Base-by-base conservation (phyloP, 139 green algal genomes). In the Picochlorum sp. region DNA sequence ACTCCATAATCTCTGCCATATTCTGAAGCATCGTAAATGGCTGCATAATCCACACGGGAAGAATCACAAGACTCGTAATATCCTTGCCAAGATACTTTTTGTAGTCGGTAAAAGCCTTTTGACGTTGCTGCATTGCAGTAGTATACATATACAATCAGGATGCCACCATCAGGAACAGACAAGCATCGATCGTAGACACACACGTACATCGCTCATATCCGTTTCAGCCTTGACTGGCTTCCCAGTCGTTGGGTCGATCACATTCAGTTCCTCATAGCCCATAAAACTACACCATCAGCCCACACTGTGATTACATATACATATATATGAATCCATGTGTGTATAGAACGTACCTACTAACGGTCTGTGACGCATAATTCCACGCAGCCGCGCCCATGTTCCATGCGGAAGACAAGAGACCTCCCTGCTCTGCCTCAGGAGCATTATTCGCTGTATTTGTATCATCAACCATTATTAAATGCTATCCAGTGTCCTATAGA, bases 21-120 rank as follows among this genome's bases (percentile, higher is more conserved):
- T 95, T 97, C 75, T 98, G 93, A 49, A 96, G 80, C 69, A 95
- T 95, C 49, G 84, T 94, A 78, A 95, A 92, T 8, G 93, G 93
- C 86, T 98, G 90, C 91, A 97, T 97, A 70, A 97, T 92, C 81
- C 85, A 97, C 10, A 96, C 84, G 0, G 93, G 93, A 66, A 98
- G 78, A 41, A 88, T 92, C 28, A 98, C 80, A 62, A 98, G 72
- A 5, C 79, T 92, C 23, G 86, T 95, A 70, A 96, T 87, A 66
- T 96, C 88, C 68, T 86, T 88, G 26, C 88, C 88, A 20, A 96
- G 83, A 67, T 92, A 96, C 67, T 89, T 71, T 45, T 66, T 72
- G 75, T 87, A 82, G 57, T 69, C 77, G 20, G 57, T 70, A 37
- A 83, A 85, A 18, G 76, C 66, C 51, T 78, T 66, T 49, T 81